Percentiles rank a stretch among this genome's conserved stretches.
These are phyloP conservation scores for Solanum dulcamara DNA, from an alignment of 257 asterid species.

Conservation along the genomic window DNA sequence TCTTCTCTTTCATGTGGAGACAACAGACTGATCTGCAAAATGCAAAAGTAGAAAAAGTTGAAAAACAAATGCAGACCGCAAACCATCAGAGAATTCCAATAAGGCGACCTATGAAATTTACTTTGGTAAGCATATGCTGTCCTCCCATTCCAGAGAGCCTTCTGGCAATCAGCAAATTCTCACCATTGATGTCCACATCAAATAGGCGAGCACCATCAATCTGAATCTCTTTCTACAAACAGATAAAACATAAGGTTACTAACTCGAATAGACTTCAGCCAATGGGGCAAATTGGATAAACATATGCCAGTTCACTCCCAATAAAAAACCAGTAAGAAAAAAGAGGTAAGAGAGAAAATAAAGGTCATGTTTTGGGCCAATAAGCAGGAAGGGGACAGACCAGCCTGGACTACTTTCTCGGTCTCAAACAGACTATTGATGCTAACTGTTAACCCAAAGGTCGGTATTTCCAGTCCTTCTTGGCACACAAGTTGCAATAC, in stretches of 20 bases:
- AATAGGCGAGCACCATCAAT: constrained; percentile 80
- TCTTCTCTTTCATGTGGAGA: constrained; percentile 52
- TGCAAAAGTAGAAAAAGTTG: neutral
- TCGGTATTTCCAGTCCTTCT: neutral
- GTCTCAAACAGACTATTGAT: neutral
- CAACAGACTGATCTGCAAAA: constrained; percentile 59
- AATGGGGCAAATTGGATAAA: neutral
- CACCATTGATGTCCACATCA: constrained; percentile 50
- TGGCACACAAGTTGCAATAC: neutral
- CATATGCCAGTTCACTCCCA: neutral
- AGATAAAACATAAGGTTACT: neutral
- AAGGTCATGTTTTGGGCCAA: neutral
- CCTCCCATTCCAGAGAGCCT: constrained; percentile 63
- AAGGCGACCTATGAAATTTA: constrained; percentile 20
- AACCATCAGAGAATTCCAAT: neutral
- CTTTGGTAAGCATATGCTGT: constrained; percentile 68
- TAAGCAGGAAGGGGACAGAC: neutral
- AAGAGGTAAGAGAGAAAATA: neutral
- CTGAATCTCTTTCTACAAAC: constrained; percentile 47
- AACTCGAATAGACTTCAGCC: neutral
- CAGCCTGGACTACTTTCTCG: neutral
- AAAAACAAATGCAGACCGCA: neutral
- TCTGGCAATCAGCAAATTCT: constrained; percentile 51
- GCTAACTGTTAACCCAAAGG: neutral
- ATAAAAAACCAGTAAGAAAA: neutral